A percentile compares a stretch with the other conserved stretches of the same genome.
These are phyloP conservation scores for Basidioascus undulatus DNA, from an alignment of 768 basidiomycete genomes.

Conservation along the genomic window DNA sequence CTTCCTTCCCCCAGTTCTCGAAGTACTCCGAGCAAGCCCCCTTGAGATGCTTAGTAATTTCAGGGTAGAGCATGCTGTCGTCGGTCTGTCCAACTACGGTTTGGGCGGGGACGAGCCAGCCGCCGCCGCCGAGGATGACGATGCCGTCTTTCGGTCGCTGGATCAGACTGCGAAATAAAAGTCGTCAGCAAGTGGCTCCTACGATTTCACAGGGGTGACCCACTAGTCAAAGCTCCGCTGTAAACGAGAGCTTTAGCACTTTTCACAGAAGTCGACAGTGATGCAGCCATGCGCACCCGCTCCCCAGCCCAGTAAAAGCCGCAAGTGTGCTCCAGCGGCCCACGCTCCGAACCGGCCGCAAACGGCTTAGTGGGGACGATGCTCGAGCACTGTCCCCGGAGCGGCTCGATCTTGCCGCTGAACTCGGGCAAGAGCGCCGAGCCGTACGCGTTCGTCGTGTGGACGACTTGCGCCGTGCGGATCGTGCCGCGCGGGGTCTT, in stretches of 20 bases:
- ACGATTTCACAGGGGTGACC: too few species aligned
- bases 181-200: too few species aligned
- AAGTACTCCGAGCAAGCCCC: constrained; percentile 12
- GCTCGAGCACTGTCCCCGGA: constrained; percentile 22
- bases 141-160: constrained; percentile 14
- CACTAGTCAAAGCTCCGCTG: too few species aligned
- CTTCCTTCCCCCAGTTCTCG: constrained; percentile 14
- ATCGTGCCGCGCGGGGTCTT: constrained; percentile 3
- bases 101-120: constrained; percentile 8
- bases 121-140: constrained; percentile 13
- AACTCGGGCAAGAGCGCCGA: constrained; percentile 21
- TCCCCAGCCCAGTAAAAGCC: too few species aligned
- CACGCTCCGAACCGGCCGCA: too few species aligned
- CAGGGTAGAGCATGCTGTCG: constrained; percentile 9
- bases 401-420: constrained; percentile 36
- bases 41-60: constrained; percentile 14
- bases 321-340: too few species aligned
- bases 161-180: too few species aligned
- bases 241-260: too few species aligned
- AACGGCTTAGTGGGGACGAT: constrained; percentile 13
- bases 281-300: too few species aligned
- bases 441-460: not conserved
- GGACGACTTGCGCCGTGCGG: constrained; percentile 8
- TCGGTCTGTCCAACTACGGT: constrained; percentile 10
- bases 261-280: too few species aligned